Evolutionary conservation across 139 green algal genomes (phyloP).

Genomic region (Micromonas pusilla): DNA sequence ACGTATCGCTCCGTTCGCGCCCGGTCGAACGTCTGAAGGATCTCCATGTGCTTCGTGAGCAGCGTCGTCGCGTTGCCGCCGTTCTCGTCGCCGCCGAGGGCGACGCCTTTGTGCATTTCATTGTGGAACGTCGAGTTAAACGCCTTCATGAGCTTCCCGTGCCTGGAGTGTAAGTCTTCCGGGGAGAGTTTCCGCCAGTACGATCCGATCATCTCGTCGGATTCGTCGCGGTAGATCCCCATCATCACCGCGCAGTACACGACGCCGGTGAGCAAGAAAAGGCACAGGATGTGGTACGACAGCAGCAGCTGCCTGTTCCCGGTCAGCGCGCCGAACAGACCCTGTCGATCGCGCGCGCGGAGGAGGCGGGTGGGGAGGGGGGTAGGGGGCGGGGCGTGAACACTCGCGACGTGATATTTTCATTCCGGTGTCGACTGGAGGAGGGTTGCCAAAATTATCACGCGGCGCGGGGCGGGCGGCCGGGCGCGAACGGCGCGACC

Average conservation of each 20-base stretch:
- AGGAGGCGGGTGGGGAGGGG: background rate
- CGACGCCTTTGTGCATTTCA: too few species aligned
- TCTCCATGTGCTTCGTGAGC: too few species aligned
- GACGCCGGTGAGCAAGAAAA: background rate
- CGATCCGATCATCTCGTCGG: background rate
- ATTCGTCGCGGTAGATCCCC: background rate
- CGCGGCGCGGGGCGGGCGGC: too few species aligned
- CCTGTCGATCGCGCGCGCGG: background rate
- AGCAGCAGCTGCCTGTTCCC: background rate
- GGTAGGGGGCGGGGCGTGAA: background rate
- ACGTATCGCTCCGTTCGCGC: background rate
- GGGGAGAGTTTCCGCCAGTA: conserved; percentile 9
- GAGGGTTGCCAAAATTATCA: too few species aligned
- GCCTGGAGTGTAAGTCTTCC: too few species aligned
- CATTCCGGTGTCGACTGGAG: too few species aligned
- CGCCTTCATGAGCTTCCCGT: too few species aligned
- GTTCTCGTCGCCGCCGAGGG: too few species aligned
- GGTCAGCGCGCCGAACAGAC: background rate
- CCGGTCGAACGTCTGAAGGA: too few species aligned
- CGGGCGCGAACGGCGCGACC: background rate
- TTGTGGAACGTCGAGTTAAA: background rate
- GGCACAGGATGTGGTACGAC: conserved; percentile 2
- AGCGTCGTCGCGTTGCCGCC: too few species aligned
- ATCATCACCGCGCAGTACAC: conserved; percentile 1
- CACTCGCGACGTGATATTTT: background rate